Conservation (phyloP, 257 asterid genomes). For the Eucommia ulmoides region DNA sequence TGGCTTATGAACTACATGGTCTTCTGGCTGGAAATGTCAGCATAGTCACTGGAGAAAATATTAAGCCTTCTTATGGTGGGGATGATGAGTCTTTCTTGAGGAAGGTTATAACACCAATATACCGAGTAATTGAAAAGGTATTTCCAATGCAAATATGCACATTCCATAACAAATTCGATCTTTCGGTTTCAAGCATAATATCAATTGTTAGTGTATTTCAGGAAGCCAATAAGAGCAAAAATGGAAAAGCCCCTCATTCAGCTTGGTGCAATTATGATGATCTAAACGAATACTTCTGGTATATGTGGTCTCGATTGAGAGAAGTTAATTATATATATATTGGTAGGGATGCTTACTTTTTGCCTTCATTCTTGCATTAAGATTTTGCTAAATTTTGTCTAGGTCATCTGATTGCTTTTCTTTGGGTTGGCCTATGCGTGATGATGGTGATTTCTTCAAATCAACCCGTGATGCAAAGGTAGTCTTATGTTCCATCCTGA, state of each 20-base stretch:
- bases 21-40: constrained; percentile 98
- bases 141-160: constrained; percentile 9
- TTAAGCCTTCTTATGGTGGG: constrained; percentile 97
- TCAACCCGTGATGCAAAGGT: constrained; percentile 51
- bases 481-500: constrained; percentile 7
- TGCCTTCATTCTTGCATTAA: too few species aligned
- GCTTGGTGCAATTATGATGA: constrained; percentile 98
- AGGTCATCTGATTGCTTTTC: constrained; percentile 90
- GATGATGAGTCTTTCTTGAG: constrained; percentile 82
- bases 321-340: too few species aligned
- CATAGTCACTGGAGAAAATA: constrained; percentile 96
- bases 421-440: constrained; percentile 99
- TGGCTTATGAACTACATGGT: constrained; percentile 99
- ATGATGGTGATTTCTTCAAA: constrained; percentile 87
- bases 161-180: constrained; percentile 2
- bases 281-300: constrained; percentile 93
- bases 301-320: constrained; percentile 12
- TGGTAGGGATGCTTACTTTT: too few species aligned
- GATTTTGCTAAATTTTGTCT: constrained; percentile 15
- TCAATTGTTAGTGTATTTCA: constrained; percentile 23
- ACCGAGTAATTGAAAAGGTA: constrained; percentile 88
- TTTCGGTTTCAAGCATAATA: constrained; percentile 11
- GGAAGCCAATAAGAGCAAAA: constrained; percentile 71
- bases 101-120: constrained; percentile 81
- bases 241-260: constrained; percentile 86